Evolutionary conservation across 345 rosid genomes (phyloP), one percentile per base, ranked within the genome.

Genomic region (Boechera divaricarpa): DNA sequence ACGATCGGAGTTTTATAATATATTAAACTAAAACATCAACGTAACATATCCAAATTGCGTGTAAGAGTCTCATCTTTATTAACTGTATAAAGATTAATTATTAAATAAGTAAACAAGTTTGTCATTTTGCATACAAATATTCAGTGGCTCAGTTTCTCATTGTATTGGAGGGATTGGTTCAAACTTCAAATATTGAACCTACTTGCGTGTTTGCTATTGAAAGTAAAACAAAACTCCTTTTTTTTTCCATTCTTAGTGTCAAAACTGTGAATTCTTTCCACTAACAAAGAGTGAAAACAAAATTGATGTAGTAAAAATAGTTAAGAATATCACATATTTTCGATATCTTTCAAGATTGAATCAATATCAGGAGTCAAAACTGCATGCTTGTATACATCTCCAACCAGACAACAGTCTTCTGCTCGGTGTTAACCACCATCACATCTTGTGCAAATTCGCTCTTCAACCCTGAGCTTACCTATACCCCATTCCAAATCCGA

Each of bases 391-490:
- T 73, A 60, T 47, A 90, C 82, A 79, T 90, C 89, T 65, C 93
- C 95, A 41, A 89, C 73, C 10, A 73, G 57, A 56, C 88, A 81
- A 52, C 87, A 92, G 1, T 67, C 82, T 88, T 86, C 74, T 85
- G 84, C 16, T 63, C 80, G 5, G 86, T 77, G 61, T 85, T 75
- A 57, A 92, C 75, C 29, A 86, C 84, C 52, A 81, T 84, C 33
- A 87, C 88, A 67, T 94, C 90, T 80, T 92, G 90, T 18, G 93
- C 83, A 83, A 90, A 88, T 63, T 68, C 63, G 10, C 85, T 76
- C 73, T 85, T 85, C 78, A 81, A 77, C 18, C 98, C 94, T 8
- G 90, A 82, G 36, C 85, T 85, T 10, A 90, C 92, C 97, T 94
- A 21, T 21, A 87, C 44, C 7, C 60, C 6, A n/a, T 9, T 48